Conservation (phyloP, 1,284 basidiomycete species). For the Boletus subluridellus region DNA sequence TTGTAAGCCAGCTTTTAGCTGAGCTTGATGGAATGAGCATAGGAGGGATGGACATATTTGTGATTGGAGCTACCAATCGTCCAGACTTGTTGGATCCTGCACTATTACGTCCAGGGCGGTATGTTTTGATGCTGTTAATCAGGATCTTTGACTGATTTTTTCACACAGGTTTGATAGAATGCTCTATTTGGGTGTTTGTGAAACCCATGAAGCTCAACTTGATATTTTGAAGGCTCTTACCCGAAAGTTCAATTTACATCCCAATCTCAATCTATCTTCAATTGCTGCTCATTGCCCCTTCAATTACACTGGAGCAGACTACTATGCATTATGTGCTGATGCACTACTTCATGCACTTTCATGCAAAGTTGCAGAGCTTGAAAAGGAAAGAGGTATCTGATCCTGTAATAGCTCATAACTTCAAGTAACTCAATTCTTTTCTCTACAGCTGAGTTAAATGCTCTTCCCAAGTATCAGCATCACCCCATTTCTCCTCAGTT, state of each 20-base stretch:
- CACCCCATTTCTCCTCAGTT: slow-evolving; percentile 87
- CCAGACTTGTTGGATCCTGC: slow-evolving; percentile 95
- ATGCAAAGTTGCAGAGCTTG: slow-evolving; percentile 78
- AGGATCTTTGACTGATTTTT: not conserved
- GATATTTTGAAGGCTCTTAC: slow-evolving; percentile 90
- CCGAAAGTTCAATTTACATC: slow-evolving; percentile 84
- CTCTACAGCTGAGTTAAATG: slow-evolving; percentile 50
- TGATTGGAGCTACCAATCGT: slow-evolving; percentile 97
- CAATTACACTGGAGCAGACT: slow-evolving; percentile 95
- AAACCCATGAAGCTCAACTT: slow-evolving; percentile 82
- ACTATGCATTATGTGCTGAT: slow-evolving; percentile 96
- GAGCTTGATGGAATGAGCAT: slow-evolving; percentile 91
- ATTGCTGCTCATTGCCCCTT: slow-evolving; percentile 83
- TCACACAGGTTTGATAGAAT: slow-evolving; percentile 86
- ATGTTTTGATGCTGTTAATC: slow-evolving; percentile 19
- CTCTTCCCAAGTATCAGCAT: slow-evolving; percentile 46
- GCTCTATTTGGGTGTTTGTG: slow-evolving; percentile 93
- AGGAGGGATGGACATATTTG: slow-evolving; percentile 75
- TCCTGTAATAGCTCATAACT: not conserved
- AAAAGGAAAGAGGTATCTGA: slow-evolving; percentile 58
- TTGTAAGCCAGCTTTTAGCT: slow-evolving; percentile 93
- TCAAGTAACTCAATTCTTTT: not conserved
- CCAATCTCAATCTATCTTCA: slow-evolving; percentile 59
- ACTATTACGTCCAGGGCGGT: slow-evolving; percentile 87
- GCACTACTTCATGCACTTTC: slow-evolving; percentile 96